Evolutionary conservation across 805 yeast species (phyloP).

Genomic region (Saturnispora galanensis): DNA sequence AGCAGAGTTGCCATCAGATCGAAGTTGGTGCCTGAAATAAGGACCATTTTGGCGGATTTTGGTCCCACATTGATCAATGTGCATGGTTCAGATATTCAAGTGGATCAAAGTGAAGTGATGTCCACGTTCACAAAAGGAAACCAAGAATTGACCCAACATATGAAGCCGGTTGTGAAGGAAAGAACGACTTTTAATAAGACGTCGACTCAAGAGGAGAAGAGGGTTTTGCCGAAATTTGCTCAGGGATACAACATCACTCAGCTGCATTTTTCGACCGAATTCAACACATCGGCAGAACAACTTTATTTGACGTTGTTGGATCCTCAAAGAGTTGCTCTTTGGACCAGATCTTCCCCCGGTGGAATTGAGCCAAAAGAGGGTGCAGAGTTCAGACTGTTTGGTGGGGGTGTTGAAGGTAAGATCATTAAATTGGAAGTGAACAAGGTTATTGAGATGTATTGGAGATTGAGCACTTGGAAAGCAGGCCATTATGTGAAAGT

Average conservation of each 20-base stretch:
- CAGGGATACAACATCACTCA: constrained; percentile 76
- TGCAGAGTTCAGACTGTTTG: constrained; percentile 61
- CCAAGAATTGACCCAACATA: constrained; percentile 26
- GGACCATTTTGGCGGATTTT: constrained; percentile 50
- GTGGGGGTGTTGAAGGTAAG: constrained; percentile 77
- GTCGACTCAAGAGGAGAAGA: constrained; percentile 11
- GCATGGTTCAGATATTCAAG: constrained; percentile 84
- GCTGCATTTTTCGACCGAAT: constrained; percentile 64
- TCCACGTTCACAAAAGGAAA: constrained; percentile 46
- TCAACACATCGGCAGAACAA: constrained; percentile 84
- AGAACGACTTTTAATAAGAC: constrained; percentile 22
- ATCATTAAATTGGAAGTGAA: constrained; percentile 49
- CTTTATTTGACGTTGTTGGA: constrained; percentile 69
- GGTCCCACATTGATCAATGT: constrained; percentile 66
- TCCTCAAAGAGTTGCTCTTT: constrained; percentile 72
- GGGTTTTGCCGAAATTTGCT: constrained; percentile 18
- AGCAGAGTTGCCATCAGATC: constrained; percentile 36
- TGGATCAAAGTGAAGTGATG: constrained; percentile 54
- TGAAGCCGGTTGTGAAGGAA: constrained; percentile 21
- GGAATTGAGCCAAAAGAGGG: constrained; percentile 50
- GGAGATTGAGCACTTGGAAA: constrained; percentile 91
- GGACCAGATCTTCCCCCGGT: constrained; percentile 69
- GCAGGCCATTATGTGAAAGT: constrained; percentile 69
- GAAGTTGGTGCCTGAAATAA: constrained; percentile 58
- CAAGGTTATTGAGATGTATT: constrained; percentile 55